These are phyloP conservation scores for Venturia asperata DNA, from an alignment of 2,329 filamentous ascomycete species.

Conservation along the genomic window DNA sequence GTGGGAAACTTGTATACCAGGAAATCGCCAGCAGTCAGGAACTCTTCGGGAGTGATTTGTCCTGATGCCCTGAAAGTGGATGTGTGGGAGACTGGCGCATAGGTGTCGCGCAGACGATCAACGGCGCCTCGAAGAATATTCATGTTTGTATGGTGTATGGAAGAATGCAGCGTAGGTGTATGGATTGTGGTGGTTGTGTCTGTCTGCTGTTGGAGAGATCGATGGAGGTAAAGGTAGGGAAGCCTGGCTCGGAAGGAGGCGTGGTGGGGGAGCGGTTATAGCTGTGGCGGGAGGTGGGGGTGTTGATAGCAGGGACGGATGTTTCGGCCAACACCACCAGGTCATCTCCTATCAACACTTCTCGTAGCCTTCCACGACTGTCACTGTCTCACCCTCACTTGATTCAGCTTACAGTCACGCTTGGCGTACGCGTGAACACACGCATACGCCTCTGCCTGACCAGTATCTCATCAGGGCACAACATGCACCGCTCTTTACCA, in stretches of 20 bases:
- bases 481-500: no score
- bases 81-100: conserved; percentile 70
- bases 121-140: conserved; percentile 15
- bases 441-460: no score
- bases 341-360: no score
- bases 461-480: no score
- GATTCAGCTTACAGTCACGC: no score
- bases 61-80: conserved; percentile 92
- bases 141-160: background rate
- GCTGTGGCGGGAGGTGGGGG: background rate
- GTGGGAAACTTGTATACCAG: conserved; percentile 98
- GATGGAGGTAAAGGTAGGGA: background rate
- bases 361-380: no score
- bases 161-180: background rate
- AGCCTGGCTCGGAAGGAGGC: background rate
- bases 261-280: background rate
- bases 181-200: background rate
- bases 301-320: background rate
- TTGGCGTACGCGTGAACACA: no score
- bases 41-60: conserved; percentile 96
- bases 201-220: background rate
- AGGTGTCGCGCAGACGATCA: conserved; percentile 15
- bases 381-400: no score
- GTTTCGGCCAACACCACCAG: background rate
- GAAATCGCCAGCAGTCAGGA: conserved; percentile 91